Base-by-base conservation (phyloP, 2,329 filamentous ascomycete genomes). In the Karstenula rhodostoma region DNA sequence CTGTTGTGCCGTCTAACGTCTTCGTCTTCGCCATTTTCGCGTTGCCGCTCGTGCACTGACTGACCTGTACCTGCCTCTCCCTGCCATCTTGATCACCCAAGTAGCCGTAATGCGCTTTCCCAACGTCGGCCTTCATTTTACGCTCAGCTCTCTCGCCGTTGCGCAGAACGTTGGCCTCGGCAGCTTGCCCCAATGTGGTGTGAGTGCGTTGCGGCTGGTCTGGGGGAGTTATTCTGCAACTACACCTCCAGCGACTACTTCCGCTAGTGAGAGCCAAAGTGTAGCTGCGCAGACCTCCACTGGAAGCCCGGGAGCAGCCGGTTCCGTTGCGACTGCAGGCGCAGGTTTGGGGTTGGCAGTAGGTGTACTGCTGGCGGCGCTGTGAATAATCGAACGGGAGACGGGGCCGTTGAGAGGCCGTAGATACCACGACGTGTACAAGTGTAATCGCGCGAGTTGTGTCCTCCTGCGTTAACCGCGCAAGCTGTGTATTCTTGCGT, bases 161-260 rank as follows among this genome's bases (percentile, higher is more conserved):
- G 69, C 70, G 10, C 73, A 75, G 56, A 58, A 50, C 40, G 56
- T 66, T n/a, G n/a, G n/a, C 32, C 40, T 66, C 6, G 58, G 60
- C 42, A 48, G 61, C 10, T 53, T 75, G 19, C 73, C 73, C 13
- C 43, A 61, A 12, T 76, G 73, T 50, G 72, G 70, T 43, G 73
- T 75, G 62, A 63, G 70, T 68, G 12, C 33, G 15, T 12, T 8
- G 6, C 17, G 23, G 6, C 8, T 23, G 35, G 40, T 32, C 2
- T n/a, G 12, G 12, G 37, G 32, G 33, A 22, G 29, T n/a, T 43
- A 51, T 27, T 44, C 56, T 3, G 52, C 19, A 25, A 53, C 49
- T 22, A 15, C 55, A 49, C 46, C 44, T 48, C 35, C 35, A 13
- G 35, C 44, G 17, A 57, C 62, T 5, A 51, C 40, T 17, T 51